Percentiles rank a stretch among this genome's conserved stretches.
These are phyloP conservation scores for Ophiostoma australiae DNA, from an alignment of 2,329 filamentous ascomycete genomes.

Conservation along the genomic window DNA sequence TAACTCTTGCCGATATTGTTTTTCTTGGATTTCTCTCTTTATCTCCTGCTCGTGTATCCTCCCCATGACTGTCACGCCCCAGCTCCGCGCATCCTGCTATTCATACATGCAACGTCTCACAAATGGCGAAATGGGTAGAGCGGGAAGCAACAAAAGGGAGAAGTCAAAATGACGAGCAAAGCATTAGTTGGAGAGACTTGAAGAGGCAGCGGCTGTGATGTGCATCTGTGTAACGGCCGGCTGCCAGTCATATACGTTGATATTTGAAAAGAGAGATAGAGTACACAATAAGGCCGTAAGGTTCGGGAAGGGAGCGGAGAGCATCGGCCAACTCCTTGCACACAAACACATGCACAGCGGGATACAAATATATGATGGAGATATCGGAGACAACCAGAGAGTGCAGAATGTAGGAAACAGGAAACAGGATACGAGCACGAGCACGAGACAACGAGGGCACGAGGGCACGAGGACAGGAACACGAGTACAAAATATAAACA, in stretches of 20 bases:
- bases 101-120: constrained; percentile 4
- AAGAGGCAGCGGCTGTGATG: background rate
- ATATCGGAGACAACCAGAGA: background rate
- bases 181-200: background rate
- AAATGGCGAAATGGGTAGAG: background rate
- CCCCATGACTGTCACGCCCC: no score
- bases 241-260: background rate
- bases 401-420: background rate
- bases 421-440: background rate
- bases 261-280: background rate
- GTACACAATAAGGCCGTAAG: constrained; percentile 23
- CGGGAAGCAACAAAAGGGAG: background rate
- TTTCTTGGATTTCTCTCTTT: background rate
- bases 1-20: background rate
- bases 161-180: background rate
- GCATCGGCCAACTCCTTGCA: constrained; percentile 16
- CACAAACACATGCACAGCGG: constrained; percentile 1
- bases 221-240: background rate
- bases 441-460: background rate
- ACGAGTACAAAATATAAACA: background rate
- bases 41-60: background rate
- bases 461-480: background rate
- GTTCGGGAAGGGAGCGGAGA: constrained; percentile 18
- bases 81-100: background rate
- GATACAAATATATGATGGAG: background rate